Percentiles rank a stretch among this genome's conserved stretches.
phyloP scores from a whole-genome alignment of 2,329 filamentous ascomycete genomes.

The Trichoderma atroviride region DNA sequence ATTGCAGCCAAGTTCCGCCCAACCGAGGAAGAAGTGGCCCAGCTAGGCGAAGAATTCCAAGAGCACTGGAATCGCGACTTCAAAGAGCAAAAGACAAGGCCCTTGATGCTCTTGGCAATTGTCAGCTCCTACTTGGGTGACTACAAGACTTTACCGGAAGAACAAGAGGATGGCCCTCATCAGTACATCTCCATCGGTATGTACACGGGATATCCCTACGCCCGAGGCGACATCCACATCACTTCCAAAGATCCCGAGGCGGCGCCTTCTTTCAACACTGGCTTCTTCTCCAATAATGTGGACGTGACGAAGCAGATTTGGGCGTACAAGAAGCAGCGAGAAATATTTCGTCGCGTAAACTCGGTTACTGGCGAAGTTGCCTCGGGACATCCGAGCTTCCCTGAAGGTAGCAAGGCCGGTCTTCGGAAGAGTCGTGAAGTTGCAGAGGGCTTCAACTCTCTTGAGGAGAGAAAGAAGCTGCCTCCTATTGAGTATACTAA shows the following conservation, averaged over 20 bases:
- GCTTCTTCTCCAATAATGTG: constrained; percentile 50
- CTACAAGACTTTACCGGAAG: constrained; percentile 2
- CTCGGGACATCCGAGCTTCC: constrained; percentile 48
- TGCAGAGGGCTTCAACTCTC: constrained; percentile 28
- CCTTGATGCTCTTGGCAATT: constrained; percentile 48
- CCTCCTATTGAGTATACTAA: constrained; percentile 47
- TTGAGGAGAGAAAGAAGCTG: constrained; percentile 35
- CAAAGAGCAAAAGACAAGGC: constrained; percentile 45
- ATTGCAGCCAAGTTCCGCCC: constrained; percentile 59
- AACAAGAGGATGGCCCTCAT: constrained; percentile 23
- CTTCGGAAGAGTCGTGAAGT: constrained; percentile 34
- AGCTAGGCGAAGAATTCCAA: constrained; percentile 56
- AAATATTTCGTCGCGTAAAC: constrained; percentile 59
- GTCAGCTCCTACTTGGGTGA: constrained; percentile 36
- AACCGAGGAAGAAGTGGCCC: constrained; percentile 52
- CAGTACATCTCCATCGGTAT: constrained; percentile 56
- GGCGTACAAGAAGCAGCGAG: constrained; percentile 65
- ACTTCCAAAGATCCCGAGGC: constrained; percentile 45
- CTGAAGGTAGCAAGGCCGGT: constrained; percentile 44
- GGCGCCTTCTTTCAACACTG: constrained; percentile 58
- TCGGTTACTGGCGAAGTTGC: constrained; percentile 52
- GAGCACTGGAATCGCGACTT: constrained; percentile 60
- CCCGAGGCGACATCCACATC: constrained; percentile 64
- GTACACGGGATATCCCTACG: constrained; percentile 63
- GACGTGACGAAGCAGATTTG: constrained; percentile 62